Evolutionary conservation across 2,329 filamentous ascomycete genomes (phyloP), one percentile per base, ranked within the genome.

Genomic region (Neofusicoccum sp.): DNA sequence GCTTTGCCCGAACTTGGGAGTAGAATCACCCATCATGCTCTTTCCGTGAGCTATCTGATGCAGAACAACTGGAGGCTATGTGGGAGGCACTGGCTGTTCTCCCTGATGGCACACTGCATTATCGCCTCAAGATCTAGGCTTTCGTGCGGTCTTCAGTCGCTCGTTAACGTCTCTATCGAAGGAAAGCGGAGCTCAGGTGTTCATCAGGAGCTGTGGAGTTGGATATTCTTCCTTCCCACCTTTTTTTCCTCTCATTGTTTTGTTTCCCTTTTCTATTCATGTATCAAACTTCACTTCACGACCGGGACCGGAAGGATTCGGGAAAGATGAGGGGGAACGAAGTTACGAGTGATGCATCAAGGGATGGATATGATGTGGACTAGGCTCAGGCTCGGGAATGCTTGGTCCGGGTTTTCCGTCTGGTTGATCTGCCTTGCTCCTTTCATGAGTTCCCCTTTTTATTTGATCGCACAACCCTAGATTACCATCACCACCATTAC

Each of bases 151-250:
- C 28, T 49, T 48, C 45, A 45, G 57, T 49, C 45, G 34, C 57
- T 60, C 57, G 44, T 60, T 60, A 16, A 60, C 24, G 44, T 49
- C 57, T 38, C 43, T 48, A n/a, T 51, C 44, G 57, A 16, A 60
- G 57, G 45, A 43, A 34, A 43, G 34, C 36, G 51, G 51, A 56
- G 51, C 51, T 36, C 16, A n/a, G 57, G 57, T 60, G 57, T 60
- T 59, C 31, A 51, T 51, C 51, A 34, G 45, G 57, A 51, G 57
- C 57, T 60, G 57, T 38, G 51, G 57, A 51, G 45, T 60, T 60
- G 57, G 57, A 60, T 60, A 31, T 33, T 30, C 14, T 24, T 48
- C 41, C 31, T 41, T 58, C 31, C 24, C 43, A 34, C 54, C 8
- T 47, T 58, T 38, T 59, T 33, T 7, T 57, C 26, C 28, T 24